These are phyloP conservation scores for Pseudogymnoascus sp. DNA, from an alignment of 2,329 filamentous ascomycete species.

Conservation along the genomic window DNA sequence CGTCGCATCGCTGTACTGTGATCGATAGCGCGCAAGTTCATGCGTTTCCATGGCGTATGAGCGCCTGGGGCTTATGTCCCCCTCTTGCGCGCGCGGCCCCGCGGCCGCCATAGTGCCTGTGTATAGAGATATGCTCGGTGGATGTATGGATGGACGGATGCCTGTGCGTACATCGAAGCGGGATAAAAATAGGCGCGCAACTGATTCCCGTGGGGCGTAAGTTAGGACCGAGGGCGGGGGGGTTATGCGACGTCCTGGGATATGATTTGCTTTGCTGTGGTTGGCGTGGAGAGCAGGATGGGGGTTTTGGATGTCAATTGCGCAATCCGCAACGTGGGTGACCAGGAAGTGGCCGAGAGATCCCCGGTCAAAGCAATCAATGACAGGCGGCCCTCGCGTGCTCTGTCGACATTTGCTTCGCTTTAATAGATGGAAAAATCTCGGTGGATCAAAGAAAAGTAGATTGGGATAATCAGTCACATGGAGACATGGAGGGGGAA, in stretches of 20 bases:
- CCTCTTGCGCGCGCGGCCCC: background rate
- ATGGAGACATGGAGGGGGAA: background rate
- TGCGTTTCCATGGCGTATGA: conserved; percentile 22
- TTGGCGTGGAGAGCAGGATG: conserved; percentile 5
- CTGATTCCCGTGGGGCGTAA: background rate
- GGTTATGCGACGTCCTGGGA: background rate
- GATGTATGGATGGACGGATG: background rate
- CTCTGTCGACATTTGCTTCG: background rate
- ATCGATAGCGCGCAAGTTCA: conserved; percentile 22
- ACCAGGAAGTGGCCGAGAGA: background rate
- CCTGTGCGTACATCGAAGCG: conserved; percentile 6
- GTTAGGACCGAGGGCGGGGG: background rate
- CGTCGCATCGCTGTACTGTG: conserved; percentile 19
- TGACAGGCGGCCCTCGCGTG: background rate
- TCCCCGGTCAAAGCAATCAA: background rate
- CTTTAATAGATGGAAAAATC: conserved; percentile 3
- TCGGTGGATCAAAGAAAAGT: background rate
- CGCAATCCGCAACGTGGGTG: conserved; percentile 3
- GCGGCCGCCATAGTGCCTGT: conserved; percentile 2
- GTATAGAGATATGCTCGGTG: background rate
- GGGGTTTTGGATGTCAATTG: conserved; percentile 6
- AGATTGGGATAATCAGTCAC: background rate
- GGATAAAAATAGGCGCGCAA: conserved; percentile 5
- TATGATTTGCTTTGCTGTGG: background rate
- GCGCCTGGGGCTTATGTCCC: background rate